Evolutionary conservation across 192 early-diverging fungal genomes (phyloP), one percentile per base, ranked within the genome.

Genomic region (Gonapodya prolifera): DNA sequence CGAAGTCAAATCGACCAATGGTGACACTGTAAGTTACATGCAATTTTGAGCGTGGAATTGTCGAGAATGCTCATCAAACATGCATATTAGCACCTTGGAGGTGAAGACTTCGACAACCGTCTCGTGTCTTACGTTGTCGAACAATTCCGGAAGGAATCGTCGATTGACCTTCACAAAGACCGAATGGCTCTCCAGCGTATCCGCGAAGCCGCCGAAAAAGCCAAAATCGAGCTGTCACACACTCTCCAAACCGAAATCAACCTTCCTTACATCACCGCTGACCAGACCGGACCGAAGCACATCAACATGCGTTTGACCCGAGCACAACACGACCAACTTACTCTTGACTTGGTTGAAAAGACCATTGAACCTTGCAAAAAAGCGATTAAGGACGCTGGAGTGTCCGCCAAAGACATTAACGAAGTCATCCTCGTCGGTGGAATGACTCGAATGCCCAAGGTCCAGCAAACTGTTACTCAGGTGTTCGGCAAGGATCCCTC

Each of bases 351-450:
- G 77, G 87, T 98, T 77, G 85, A 96, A 75, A 92, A 93, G 77
- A 99, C 97, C 34, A 79, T 96, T 45, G 83, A 92, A 77, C 97
- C 97, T 2, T 98, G 96, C 83, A 93, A 99, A 83, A 92, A 92
- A 86, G 97, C 97, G 33, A 88, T 99, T 75, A 96, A 95, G 86
- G 97, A 99, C 84, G 97, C 96, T 61, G 92, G 91, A 77, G 87
- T 98, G 45, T 76, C 82, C 35, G 80, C 86, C 81, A 92, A 84
- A 81, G 93, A 96, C 30, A 92, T 99, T 80, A 89, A 89, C 82
- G 97, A 99, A 83, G 94, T 99, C 34, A 93, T 99, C 75, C 86
- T 99, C 75, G 97, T 99, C 70, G 97, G 97, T 82, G 97, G 97
- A 80, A 98, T 98, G 96, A 93, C 94, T 70, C 93, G 97, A 79